Percentiles rank a stretch among this genome's conserved stretches.
These are phyloP conservation scores for Candida coquimbonensis DNA, from an alignment of 805 yeast genomes.

Conservation along the genomic window DNA sequence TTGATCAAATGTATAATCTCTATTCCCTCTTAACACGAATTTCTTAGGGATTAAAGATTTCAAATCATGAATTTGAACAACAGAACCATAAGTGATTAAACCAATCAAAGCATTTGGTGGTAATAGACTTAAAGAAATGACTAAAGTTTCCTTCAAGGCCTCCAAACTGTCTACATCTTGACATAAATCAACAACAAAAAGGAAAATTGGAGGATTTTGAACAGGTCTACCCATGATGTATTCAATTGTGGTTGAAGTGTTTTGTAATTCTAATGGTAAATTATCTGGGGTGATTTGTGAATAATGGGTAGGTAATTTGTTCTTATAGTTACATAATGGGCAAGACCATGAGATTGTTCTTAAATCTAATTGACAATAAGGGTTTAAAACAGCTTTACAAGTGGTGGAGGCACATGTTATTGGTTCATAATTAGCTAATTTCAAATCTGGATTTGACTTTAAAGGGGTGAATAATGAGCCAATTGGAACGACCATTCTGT, in stretches of 20 bases:
- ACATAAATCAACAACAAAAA: conserved; percentile 82
- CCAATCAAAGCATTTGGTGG: conserved; percentile 91
- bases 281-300: conserved; percentile 67
- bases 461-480: conserved; percentile 95
- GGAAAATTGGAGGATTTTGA: conserved; percentile 76
- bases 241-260: conserved; percentile 70
- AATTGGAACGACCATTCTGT: conserved; percentile 87
- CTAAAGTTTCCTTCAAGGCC: conserved; percentile 74
- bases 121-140: conserved; percentile 65
- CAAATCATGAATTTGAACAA: conserved; percentile 84
- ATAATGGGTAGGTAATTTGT: conserved; percentile 78
- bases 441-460: conserved; percentile 66
- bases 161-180: conserved; percentile 83
- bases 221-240: conserved; percentile 78
- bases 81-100: conserved; percentile 81
- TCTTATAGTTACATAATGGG: conserved; percentile 72
- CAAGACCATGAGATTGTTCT: conserved; percentile 78
- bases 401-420: conserved; percentile 64
- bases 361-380: conserved; percentile 75
- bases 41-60: conserved; percentile 63
- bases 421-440: conserved; percentile 81
- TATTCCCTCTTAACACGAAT: conserved; percentile 82
- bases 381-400: conserved; percentile 84
- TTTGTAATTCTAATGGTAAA: conserved; percentile 74
- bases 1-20: conserved; percentile 58